Evolutionary conservation across 2,329 filamentous ascomycete species (phyloP).

Genomic region (Amesomyces nigricolor): DNA sequence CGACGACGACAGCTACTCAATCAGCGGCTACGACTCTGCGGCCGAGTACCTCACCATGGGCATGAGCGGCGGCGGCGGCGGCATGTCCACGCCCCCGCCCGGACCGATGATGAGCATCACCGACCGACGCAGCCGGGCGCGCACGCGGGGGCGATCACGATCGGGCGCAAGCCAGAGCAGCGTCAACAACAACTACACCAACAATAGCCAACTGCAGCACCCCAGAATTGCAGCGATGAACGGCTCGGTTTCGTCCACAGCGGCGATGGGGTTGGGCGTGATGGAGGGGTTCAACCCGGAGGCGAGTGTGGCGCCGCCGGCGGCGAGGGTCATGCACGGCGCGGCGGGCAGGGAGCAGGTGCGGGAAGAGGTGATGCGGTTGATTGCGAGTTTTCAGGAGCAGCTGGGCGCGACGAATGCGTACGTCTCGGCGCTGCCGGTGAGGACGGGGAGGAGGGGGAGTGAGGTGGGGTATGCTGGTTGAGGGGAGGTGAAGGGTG

Average conservation of each 20-base stretch:
- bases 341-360: constrained; percentile 30
- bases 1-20: constrained; percentile 27
- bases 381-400: constrained; percentile 32
- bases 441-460: constrained; percentile 22
- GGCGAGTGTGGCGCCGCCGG: constrained; percentile 37
- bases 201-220: constrained; percentile 11
- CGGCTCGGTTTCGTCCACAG: neutral
- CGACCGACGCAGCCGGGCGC: constrained; percentile 13
- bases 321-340: constrained; percentile 44
- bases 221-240: constrained; percentile 13
- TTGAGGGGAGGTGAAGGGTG: neutral
- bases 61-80: constrained; percentile 2
- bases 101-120: constrained; percentile 6
- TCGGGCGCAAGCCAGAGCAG: constrained; percentile 12
- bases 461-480: constrained; percentile 17
- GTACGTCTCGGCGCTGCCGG: constrained; percentile 28
- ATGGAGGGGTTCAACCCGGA: constrained; percentile 5
- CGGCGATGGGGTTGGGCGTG: neutral
- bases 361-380: constrained; percentile 31
- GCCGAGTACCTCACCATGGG: constrained; percentile 23
- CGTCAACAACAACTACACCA: neutral
- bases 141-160: constrained; percentile 9
- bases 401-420: constrained; percentile 31
- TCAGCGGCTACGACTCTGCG: constrained; percentile 25
- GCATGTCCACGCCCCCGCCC: neutral